A percentile compares a stretch with the other conserved stretches of the same genome.
Conservation (phyloP, 1,139 yeast genomes). For the Kodamaea suecica region DNA sequence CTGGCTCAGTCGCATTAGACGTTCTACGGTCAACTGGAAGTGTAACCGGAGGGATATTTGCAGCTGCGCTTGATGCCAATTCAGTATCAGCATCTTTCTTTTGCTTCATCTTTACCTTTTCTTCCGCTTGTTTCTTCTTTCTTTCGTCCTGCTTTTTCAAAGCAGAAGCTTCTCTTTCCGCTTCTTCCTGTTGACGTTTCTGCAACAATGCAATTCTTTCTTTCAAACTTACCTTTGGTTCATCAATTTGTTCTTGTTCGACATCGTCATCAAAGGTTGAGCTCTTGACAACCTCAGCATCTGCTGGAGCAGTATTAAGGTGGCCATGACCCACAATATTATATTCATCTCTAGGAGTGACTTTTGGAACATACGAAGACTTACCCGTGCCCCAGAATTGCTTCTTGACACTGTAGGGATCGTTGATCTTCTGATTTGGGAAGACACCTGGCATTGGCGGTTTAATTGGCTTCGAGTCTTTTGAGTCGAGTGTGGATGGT, state of each 20-base stretch:
- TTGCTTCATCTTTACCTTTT: slow-evolving; percentile 14
- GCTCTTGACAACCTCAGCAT: slow-evolving; percentile 26
- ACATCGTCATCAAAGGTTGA: slow-evolving; percentile 17
- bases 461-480: neutral
- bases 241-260: slow-evolving; percentile 41
- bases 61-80: neutral
- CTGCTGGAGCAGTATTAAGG: slow-evolving; percentile 21
- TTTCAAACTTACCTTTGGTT: slow-evolving; percentile 76
- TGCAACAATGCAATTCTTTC: slow-evolving; percentile 85
- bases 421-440: slow-evolving; percentile 30
- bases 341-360: slow-evolving; percentile 42
- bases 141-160: slow-evolving; percentile 56
- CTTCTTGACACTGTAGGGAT: slow-evolving; percentile 44
- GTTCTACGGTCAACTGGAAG: neutral
- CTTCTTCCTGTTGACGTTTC: slow-evolving; percentile 77
- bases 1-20: neutral
- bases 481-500: neutral
- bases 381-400: slow-evolving; percentile 42
- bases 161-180: slow-evolving; percentile 67
- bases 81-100: slow-evolving; percentile 6
- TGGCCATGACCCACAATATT: slow-evolving; percentile 26
- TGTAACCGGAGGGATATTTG: too few relatives aligned
- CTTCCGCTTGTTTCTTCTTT: slow-evolving; percentile 41
- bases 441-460: slow-evolving; percentile 21
- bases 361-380: slow-evolving; percentile 44